phyloP scores from a whole-genome alignment of 805 yeast genomes.

The Yamadazyma sp. region DNA sequence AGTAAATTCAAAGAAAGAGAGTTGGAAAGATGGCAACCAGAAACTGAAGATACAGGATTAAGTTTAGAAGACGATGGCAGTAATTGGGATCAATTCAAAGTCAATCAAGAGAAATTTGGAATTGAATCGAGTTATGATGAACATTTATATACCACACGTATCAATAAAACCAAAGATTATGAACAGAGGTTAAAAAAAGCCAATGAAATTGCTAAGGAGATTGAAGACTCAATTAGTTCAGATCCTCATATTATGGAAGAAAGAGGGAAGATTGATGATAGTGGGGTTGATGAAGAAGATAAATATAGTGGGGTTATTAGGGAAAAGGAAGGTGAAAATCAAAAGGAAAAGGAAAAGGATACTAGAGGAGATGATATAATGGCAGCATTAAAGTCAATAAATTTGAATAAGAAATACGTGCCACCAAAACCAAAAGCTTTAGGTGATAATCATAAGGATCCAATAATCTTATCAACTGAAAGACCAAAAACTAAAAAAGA shows the following conservation, averaged over 20 bases:
- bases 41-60: conserved; percentile 27
- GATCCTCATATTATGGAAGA: conserved; percentile 89
- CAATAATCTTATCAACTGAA: conserved; percentile 57
- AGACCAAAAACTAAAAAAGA: conserved; percentile 20
- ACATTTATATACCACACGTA: conserved; percentile 77
- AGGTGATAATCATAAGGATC: conserved; percentile 54
- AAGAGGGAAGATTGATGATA: conserved; percentile 78
- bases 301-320: conserved; percentile 90
- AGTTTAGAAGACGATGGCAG: conserved; percentile 29
- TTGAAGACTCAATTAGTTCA: conserved; percentile 65
- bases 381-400: conserved; percentile 42
- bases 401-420: conserved; percentile 37
- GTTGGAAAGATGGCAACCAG: conserved; percentile 84
- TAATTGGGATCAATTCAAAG: conserved; percentile 91
- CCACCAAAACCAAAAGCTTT: conserved; percentile 54
- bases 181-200: conserved; percentile 64
- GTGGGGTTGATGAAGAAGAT: conserved; percentile 93
- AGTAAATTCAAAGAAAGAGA: conserved; percentile 57
- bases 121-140: conserved; percentile 83
- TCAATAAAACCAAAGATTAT: conserved; percentile 73
- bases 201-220: conserved; percentile 76
- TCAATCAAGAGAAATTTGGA: conserved; percentile 87
- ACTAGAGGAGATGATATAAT: conserved; percentile 46
- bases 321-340: conserved; percentile 4
- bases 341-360: conserved; percentile 5